Conservation (phyloP, 352 stramenopile genomes). For the Phytopythium litorale region DNA sequence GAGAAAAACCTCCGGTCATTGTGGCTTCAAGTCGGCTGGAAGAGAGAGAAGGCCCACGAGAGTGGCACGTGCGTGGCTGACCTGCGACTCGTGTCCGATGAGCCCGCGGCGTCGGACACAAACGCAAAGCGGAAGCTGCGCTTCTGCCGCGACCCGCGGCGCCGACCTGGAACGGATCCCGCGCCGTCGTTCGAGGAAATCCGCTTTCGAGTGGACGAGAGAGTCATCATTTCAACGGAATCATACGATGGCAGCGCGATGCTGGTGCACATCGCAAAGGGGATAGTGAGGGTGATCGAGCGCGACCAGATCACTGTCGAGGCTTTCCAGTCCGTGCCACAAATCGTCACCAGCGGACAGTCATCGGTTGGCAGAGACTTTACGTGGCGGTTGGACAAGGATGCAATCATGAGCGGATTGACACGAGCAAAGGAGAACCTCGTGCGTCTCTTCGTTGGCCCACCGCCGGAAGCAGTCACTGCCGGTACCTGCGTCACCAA, state of each 20-base stretch:
- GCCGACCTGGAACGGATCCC: conserved; percentile 7
- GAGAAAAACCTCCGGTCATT: conserved; percentile 64
- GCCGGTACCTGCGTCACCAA: conserved; percentile 27
- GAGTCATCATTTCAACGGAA: conserved; percentile 70
- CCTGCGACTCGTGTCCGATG: conserved; percentile 44
- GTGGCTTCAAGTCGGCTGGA: conserved; percentile 60
- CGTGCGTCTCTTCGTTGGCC: conserved; percentile 62
- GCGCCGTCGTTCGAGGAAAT: conserved; percentile 40
- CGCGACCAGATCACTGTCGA: conserved; percentile 44
- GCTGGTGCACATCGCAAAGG: conserved; percentile 60
- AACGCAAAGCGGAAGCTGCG: conserved; percentile 33
- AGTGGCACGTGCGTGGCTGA: conserved; percentile 53
- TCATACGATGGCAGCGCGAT: conserved; percentile 60
- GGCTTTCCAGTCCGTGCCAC: conserved; percentile 53
- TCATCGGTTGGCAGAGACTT: conserved; percentile 61
- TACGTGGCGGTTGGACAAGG: conserved; percentile 77
- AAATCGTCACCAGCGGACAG: conserved; percentile 44
- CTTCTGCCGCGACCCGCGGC: conserved; percentile 48
- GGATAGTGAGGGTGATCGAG: conserved; percentile 45
- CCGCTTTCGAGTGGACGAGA: conserved; percentile 64
- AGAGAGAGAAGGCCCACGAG: conserved; percentile 46
- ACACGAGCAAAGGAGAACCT: conserved; percentile 76
- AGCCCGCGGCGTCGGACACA: conserved; percentile 25
- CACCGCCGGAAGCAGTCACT: conserved; percentile 34
- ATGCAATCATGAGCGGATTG: conserved; percentile 62